phyloP scores from a whole-genome alignment of 2,329 filamentous ascomycete genomes.

The Mycosphaerelloides madeirae region DNA sequence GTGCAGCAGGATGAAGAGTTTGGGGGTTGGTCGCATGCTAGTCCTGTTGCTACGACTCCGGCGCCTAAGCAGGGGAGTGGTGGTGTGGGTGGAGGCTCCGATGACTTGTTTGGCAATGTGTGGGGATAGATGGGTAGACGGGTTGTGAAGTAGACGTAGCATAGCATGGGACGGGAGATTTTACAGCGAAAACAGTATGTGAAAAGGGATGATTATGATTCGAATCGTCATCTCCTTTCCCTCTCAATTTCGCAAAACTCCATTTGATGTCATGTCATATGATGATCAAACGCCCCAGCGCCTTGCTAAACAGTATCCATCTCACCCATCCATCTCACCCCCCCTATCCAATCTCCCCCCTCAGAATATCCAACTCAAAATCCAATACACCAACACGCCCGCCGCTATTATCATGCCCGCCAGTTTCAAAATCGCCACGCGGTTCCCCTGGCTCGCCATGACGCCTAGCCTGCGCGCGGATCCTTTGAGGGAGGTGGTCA shows the following conservation, averaged over 20 bases:
- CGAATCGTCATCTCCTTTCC: background rate
- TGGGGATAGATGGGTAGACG: constrained; percentile 60
- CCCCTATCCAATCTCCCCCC: background rate
- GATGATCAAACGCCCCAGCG: background rate
- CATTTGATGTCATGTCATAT: background rate
- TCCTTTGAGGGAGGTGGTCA: constrained; percentile 76
- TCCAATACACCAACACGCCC: constrained; percentile 72
- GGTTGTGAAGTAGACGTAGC: background rate
- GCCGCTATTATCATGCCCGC: constrained; percentile 72
- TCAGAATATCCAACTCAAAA: constrained; percentile 38
- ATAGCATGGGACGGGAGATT: background rate
- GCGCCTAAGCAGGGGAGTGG: constrained; percentile 47
- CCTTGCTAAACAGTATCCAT: background rate
- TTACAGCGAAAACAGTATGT: background rate
- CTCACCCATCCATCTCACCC: background rate
- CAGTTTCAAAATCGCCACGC: constrained; percentile 83
- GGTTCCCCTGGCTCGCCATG: constrained; percentile 89
- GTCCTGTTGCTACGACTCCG: constrained; percentile 40
- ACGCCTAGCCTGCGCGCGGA: constrained; percentile 76
- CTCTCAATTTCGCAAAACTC: background rate
- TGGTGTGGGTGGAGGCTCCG: constrained; percentile 47
- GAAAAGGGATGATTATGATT: background rate
- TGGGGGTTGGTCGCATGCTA: constrained; percentile 82
- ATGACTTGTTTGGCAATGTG: constrained; percentile 93
- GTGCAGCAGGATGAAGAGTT: constrained; percentile 91